These are phyloP conservation scores for Mycena epipterygia DNA, from an alignment of 768 basidiomycete species.

Conservation along the genomic window DNA sequence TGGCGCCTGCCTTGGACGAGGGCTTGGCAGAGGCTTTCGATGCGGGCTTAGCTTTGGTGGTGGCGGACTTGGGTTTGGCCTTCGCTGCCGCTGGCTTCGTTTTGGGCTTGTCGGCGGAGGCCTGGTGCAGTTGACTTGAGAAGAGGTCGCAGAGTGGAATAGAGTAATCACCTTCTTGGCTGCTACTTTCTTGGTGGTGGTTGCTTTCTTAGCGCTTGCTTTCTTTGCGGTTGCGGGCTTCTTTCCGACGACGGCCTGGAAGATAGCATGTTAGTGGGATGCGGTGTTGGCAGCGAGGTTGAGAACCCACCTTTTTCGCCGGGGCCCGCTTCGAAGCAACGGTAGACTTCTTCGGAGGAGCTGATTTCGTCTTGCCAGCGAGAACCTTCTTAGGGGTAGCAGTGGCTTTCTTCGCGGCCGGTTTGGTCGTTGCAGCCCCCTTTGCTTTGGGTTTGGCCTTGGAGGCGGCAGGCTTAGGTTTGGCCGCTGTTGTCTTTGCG, in stretches of 20 bases:
- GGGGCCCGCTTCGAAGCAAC: slow-evolving; percentile 22
- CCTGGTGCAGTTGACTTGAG: slow-evolving; percentile 43
- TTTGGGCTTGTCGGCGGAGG: slow-evolving; percentile 56
- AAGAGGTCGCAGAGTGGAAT: not conserved
- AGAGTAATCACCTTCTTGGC: slow-evolving; percentile 67
- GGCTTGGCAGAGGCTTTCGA: slow-evolving; percentile 43
- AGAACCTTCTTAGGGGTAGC: slow-evolving; percentile 26
- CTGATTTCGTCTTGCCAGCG: slow-evolving; percentile 14
- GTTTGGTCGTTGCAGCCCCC: slow-evolving; percentile 31
- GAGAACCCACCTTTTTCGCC: slow-evolving; percentile 21
- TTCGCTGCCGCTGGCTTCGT: slow-evolving; percentile 46
- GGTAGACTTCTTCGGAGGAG: slow-evolving; percentile 22
- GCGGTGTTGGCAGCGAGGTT: too few species aligned
- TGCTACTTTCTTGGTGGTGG: slow-evolving; percentile 58
- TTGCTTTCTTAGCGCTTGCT: slow-evolving; percentile 40
- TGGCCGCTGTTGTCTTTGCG: slow-evolving; percentile 33
- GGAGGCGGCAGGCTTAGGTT: slow-evolving; percentile 33
- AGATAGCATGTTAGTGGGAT: not conserved
- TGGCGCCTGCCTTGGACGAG: slow-evolving; percentile 39
- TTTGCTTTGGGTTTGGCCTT: slow-evolving; percentile 48
- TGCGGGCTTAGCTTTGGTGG: slow-evolving; percentile 53
- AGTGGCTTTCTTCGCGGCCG: slow-evolving; percentile 11
- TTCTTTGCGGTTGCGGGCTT: slow-evolving; percentile 46
- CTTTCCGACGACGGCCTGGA: slow-evolving; percentile 33
- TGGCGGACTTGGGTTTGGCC: slow-evolving; percentile 39